Evolutionary conservation across 2,329 filamentous ascomycete genomes (phyloP).

Genomic region (Talaromyces funiculosus): DNA sequence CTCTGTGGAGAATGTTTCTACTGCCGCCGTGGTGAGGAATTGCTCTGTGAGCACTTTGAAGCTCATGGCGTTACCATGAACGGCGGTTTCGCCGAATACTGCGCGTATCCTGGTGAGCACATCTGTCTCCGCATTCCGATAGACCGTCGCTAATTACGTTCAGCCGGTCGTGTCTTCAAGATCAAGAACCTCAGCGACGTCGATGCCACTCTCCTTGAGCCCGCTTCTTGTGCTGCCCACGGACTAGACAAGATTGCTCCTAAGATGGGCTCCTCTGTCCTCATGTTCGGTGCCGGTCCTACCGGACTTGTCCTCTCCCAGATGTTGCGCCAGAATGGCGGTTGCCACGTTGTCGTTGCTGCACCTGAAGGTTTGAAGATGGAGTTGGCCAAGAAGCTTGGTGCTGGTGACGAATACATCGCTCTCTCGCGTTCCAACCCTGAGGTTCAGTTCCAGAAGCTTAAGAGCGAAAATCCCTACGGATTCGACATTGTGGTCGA

Average conservation of each 20-base stretch:
- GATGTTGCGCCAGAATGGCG: constrained; percentile 59
- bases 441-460: constrained; percentile 54
- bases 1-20: constrained; percentile 69
- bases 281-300: constrained; percentile 63
- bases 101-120: constrained; percentile 42
- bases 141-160: constrained; percentile 6
- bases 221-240: constrained; percentile 63
- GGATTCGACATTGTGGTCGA: constrained; percentile 70
- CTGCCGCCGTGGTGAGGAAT: constrained; percentile 61
- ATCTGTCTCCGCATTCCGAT: neutral
- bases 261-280: constrained; percentile 58
- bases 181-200: constrained; percentile 60
- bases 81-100: constrained; percentile 69
- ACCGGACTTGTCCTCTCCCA: constrained; percentile 60
- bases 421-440: constrained; percentile 47
- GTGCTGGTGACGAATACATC: constrained; percentile 46
- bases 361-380: constrained; percentile 65
- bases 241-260: constrained; percentile 63
- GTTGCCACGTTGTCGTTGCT: constrained; percentile 64
- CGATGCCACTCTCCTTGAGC: constrained; percentile 63
- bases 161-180: constrained; percentile 56
- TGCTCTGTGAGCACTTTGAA: constrained; percentile 65
- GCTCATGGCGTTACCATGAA: constrained; percentile 57
- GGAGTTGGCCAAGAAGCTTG: constrained; percentile 54
- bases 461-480: constrained; percentile 62